These are phyloP conservation scores for Ilex paraguariensis DNA, from an alignment of 305 asterid genomes.

Conservation along the genomic window DNA sequence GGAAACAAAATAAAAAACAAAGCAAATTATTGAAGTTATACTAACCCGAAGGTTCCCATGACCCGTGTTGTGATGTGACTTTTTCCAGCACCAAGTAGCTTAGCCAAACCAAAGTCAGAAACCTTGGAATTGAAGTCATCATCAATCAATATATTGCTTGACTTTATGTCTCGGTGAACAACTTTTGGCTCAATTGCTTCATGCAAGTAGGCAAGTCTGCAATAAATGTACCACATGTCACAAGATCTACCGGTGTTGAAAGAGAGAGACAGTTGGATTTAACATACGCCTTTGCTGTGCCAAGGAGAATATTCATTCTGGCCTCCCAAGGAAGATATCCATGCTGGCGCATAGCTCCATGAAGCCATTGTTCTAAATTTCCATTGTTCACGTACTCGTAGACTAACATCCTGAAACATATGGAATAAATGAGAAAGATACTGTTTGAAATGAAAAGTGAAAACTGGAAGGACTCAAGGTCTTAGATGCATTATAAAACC, in stretches of 20 bases:
- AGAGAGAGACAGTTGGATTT: slow-evolving; percentile 8
- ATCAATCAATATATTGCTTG: slow-evolving; percentile 91
- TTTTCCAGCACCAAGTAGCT: slow-evolving; percentile 90
- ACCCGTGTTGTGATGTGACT: slow-evolving; percentile 92
- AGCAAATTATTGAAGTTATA: slow-evolving; percentile 6
- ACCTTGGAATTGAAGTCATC: slow-evolving; percentile 87
- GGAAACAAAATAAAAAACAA: neutral
- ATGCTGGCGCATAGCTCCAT: slow-evolving; percentile 92
- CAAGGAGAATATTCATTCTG: slow-evolving; percentile 78
- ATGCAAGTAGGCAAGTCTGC: slow-evolving; percentile 88
- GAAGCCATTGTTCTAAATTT: slow-evolving; percentile 94
- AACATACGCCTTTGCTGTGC: slow-evolving; percentile 96
- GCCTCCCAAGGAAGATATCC: slow-evolving; percentile 97
- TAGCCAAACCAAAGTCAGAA: slow-evolving; percentile 93
- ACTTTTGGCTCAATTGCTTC: slow-evolving; percentile 97
- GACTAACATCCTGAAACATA: slow-evolving; percentile 60
- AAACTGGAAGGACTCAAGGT: neutral
- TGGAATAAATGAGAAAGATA: neutral
- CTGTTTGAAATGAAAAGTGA: neutral
- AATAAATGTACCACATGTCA: slow-evolving; percentile 12
- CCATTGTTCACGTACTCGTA: slow-evolving; percentile 92
- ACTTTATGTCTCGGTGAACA: slow-evolving; percentile 88
- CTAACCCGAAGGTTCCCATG: slow-evolving; percentile 98
- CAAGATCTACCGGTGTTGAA: slow-evolving; percentile 2
- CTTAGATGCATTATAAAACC: neutral